Evolutionary conservation across 305 asterid genomes (phyloP).

Genomic region (Fraxinus greggii): DNA sequence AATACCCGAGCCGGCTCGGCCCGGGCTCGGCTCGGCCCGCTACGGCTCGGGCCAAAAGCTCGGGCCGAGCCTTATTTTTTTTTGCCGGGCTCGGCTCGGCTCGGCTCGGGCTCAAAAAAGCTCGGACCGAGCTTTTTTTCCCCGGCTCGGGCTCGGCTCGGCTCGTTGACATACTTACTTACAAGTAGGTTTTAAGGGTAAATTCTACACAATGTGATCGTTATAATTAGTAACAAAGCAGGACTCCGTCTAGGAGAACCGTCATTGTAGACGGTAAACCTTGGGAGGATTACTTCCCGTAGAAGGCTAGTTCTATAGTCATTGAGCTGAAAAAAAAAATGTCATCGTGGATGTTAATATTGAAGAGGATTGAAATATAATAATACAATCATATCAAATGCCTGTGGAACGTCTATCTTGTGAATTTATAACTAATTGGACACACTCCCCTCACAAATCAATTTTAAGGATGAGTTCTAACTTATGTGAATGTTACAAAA

Average conservation of each 20-base stretch:
- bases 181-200: neutral
- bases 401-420: neutral
- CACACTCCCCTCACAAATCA: neutral
- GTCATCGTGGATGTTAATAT: neutral
- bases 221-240: neutral
- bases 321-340: neutral
- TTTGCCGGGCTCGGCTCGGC: too few relatives aligned
- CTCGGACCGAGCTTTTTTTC: too few relatives aligned
- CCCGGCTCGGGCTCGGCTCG: too few relatives aligned
- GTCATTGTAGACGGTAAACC: neutral
- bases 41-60: too few relatives aligned
- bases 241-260: neutral
- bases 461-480: neutral
- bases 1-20: too few relatives aligned
- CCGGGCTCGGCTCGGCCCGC: too few relatives aligned
- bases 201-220: neutral
- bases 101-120: too few relatives aligned
- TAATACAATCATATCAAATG: neutral
- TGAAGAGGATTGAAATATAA: neutral
- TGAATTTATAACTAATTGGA: neutral
- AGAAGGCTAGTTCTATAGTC: neutral
- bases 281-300: neutral
- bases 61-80: too few relatives aligned
- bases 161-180: too few relatives aligned
- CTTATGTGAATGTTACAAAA: neutral